phyloP scores from a whole-genome alignment of 805 yeast species.

The Wickerhamiella occidentalis region DNA sequence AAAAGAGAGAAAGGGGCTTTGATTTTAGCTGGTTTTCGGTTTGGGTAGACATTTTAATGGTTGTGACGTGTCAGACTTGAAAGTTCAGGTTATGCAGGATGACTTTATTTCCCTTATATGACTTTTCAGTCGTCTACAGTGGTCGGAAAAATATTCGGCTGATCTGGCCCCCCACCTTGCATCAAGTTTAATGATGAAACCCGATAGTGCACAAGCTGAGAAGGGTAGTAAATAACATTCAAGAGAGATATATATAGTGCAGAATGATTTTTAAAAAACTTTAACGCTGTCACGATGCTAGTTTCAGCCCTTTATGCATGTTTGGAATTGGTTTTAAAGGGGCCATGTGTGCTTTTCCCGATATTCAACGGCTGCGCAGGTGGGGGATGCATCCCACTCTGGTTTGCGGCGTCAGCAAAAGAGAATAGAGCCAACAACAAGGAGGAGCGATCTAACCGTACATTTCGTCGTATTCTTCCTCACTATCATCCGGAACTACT shows the following conservation, averaged over 20 bases:
- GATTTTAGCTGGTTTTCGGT: background rate
- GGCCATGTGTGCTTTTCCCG: background rate
- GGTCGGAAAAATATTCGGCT: background rate
- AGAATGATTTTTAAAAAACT: no score
- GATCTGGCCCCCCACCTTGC: background rate
- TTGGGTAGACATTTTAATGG: background rate
- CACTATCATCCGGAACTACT: conserved; percentile 44
- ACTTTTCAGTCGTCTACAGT: background rate
- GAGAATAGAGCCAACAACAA: no score
- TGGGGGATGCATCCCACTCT: background rate
- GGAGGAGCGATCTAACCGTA: conserved; percentile 36
- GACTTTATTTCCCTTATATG: background rate
- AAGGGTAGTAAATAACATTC: no score
- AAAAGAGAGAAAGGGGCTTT: background rate
- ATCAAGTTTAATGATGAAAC: background rate
- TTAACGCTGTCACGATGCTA: background rate
- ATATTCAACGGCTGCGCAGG: background rate
- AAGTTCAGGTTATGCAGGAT: background rate
- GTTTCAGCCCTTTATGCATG: background rate
- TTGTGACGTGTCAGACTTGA: background rate
- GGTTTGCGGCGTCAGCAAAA: no score
- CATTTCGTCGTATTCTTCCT: conserved; percentile 62
- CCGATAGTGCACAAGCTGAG: no score
- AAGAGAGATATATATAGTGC: no score
- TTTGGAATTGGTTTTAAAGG: background rate